These are phyloP conservation scores for Ophiocordyceps sinensis DNA, from an alignment of 2,329 filamentous ascomycete genomes.

Conservation along the genomic window DNA sequence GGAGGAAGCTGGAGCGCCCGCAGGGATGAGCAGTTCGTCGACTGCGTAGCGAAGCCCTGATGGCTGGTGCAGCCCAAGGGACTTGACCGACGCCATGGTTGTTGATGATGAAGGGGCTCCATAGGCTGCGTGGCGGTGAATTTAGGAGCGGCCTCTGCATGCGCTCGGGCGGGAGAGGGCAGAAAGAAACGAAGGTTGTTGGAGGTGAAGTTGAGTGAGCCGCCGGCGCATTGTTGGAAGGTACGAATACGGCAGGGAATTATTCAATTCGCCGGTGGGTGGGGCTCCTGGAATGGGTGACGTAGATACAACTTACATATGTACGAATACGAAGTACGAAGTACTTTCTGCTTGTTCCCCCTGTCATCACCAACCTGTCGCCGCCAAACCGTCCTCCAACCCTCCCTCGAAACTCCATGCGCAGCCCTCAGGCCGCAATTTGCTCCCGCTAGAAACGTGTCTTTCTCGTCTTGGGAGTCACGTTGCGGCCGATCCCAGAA, in stretches of 20 bases:
- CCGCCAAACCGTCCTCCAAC: background rate
- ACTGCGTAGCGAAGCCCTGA: conserved; percentile 72
- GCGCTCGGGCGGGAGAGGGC: background rate
- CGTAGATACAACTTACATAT: too few species aligned
- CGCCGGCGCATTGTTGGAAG: too few species aligned
- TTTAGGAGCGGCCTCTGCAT: background rate
- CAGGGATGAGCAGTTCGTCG: conserved; percentile 60
- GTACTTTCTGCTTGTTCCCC: too few species aligned
- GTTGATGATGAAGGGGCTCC: conserved; percentile 10
- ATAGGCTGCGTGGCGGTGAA: conserved; percentile 10
- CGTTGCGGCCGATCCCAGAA: conserved; percentile 9
- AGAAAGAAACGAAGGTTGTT: too few species aligned
- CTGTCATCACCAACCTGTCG: background rate
- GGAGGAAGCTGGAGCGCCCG: conserved; percentile 46
- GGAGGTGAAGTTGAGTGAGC: too few species aligned
- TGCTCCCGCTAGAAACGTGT: background rate
- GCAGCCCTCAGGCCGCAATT: background rate
- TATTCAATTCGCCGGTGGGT: too few species aligned
- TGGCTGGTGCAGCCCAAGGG: conserved; percentile 81
- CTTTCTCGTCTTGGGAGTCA: conserved; percentile 2
- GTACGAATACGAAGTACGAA: too few species aligned
- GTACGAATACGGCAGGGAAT: too few species aligned
- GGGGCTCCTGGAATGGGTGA: background rate
- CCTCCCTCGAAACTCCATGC: background rate
- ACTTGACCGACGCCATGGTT: conserved; percentile 76